phyloP scores from a whole-genome alignment of 1,139 yeast genomes.

The Magnusiomyces sp. region DNA sequence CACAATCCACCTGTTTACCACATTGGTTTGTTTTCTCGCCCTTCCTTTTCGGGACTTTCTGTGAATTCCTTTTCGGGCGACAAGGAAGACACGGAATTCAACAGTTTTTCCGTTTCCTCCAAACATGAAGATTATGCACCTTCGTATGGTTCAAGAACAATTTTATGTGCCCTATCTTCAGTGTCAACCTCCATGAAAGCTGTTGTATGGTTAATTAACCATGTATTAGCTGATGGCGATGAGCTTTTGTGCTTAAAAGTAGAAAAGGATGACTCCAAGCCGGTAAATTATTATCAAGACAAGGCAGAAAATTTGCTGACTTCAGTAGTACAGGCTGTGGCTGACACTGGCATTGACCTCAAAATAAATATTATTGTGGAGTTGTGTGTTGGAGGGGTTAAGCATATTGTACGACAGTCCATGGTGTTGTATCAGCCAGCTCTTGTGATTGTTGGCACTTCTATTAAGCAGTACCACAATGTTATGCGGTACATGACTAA shows the following conservation, averaged over 20 bases:
- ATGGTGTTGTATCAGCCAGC: conserved; percentile 25
- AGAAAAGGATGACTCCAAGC: conserved; percentile 11
- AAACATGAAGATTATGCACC: conserved; percentile 19
- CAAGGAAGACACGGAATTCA: conserved; percentile 14
- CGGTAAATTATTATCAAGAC: conserved; percentile 15
- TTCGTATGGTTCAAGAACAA: conserved; percentile 21
- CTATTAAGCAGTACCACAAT: conserved; percentile 19
- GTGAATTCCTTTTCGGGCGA: neutral
- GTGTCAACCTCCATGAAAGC: conserved; percentile 17
- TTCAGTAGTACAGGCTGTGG: conserved; percentile 14
- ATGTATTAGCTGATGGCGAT: conserved; percentile 24
- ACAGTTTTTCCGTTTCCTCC: conserved; percentile 23
- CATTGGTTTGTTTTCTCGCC: conserved; percentile 3
- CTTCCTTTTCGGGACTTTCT: conserved; percentile 3
- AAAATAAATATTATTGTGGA: conserved; percentile 24
- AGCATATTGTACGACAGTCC: conserved; percentile 23
- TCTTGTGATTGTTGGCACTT: conserved; percentile 23
- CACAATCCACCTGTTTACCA: neutral
- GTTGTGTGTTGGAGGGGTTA: conserved; percentile 24
- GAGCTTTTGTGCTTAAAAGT: conserved; percentile 24
- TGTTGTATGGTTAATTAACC: conserved; percentile 21
- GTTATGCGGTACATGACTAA: conserved; percentile 17
- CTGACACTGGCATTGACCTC: conserved; percentile 14
- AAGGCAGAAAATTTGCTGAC: conserved; percentile 20
- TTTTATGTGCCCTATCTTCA: conserved; percentile 15